Evolutionary conservation across 164 flowering plant species (phyloP), one percentile per base, ranked within the genome.

Genomic region (Piper longum): DNA sequence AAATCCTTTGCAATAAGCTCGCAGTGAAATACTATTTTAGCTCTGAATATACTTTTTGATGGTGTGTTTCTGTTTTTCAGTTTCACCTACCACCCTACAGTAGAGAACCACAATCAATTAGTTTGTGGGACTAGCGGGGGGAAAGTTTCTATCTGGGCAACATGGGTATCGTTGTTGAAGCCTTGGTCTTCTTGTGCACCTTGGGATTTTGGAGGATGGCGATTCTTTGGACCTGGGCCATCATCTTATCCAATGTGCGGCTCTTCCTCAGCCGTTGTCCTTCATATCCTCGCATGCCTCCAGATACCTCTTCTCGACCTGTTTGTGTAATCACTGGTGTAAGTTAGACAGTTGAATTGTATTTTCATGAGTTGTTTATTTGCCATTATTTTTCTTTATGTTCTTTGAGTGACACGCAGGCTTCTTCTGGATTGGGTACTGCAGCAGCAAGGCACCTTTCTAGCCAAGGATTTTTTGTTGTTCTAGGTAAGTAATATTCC

Each of bases 261-360:
- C 59, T 84, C 61, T n/a, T 81, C 17, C 67, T 73, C 54, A 63
- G 45, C 3, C 73, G 70, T 26, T 57, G 72, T 41, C 42, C 17
- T 12, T 43, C 76, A 8, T 78, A 70, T 56, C 65, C 75, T 44
- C 82, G 85, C 43, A 68, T 68, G 56, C n/a, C 59, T 13, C 75
- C 62, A 0, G 6, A 58, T 57, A 54, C 63, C 52, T 17, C 48
- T 4, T 54, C 57, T 12, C 16, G 63, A 36, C 95, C 96, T 52
- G 45, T 91, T 63, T 91, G 96, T 74, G 69, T 91, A 36, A 73
- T 91, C 60, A 91, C 96, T 17, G 98, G 98, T 26, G 98, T 91
- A 81, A 78, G 71, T 42, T n/a, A 7, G 42, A 57, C 3, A 14
- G 14, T 4, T 8, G 60, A 55, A 26, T 26, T 26, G 36, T 26